Evolutionary conservation across 768 basidiomycete species (phyloP).

Genomic region (Rhizopogon rudus): DNA sequence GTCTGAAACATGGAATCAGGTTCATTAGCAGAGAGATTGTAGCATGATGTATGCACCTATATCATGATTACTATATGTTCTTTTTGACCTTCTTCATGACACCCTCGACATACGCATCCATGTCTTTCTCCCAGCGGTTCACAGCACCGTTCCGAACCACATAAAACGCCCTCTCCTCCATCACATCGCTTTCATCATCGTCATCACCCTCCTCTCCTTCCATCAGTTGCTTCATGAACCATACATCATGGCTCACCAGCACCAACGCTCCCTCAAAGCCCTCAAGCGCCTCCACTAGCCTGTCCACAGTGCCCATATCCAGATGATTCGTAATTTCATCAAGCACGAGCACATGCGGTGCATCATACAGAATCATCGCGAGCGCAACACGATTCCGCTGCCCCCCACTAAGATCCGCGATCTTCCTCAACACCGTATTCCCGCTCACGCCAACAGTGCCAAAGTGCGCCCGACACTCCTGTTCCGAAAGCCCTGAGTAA

Average conservation of each 20-base stretch:
- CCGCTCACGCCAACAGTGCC: slow-evolving; percentile 9
- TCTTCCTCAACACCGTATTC: slow-evolving; percentile 6
- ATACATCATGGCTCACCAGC: slow-evolving; percentile 64
- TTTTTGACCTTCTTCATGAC: slow-evolving; percentile 20
- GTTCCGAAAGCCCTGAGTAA: slow-evolving; percentile 22
- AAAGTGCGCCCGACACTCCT: slow-evolving; percentile 22
- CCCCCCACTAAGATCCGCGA: slow-evolving; percentile 18
- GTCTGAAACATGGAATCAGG: neutral
- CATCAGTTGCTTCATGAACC: slow-evolving; percentile 15
- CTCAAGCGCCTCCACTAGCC: slow-evolving; percentile 46
- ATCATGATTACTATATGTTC: neutral
- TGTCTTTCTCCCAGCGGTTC: slow-evolving; percentile 20
- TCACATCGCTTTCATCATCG: slow-evolving; percentile 15
- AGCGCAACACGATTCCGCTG: slow-evolving; percentile 43
- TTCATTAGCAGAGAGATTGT: neutral
- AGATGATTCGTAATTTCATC: slow-evolving; percentile 70
- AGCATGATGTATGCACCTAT: neutral
- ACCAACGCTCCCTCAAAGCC: slow-evolving; percentile 51
- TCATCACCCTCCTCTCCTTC: slow-evolving; percentile 18
- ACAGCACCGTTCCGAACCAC: slow-evolving; percentile 22
- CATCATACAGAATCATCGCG: slow-evolving; percentile 43
- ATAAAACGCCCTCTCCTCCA: slow-evolving; percentile 10
- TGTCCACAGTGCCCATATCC: slow-evolving; percentile 55
- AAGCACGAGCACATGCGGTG: slow-evolving; percentile 50
- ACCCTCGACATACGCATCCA: slow-evolving; percentile 25